Conservation (phyloP, 768 basidiomycete genomes). For the Dioszegia hungarica region DNA sequence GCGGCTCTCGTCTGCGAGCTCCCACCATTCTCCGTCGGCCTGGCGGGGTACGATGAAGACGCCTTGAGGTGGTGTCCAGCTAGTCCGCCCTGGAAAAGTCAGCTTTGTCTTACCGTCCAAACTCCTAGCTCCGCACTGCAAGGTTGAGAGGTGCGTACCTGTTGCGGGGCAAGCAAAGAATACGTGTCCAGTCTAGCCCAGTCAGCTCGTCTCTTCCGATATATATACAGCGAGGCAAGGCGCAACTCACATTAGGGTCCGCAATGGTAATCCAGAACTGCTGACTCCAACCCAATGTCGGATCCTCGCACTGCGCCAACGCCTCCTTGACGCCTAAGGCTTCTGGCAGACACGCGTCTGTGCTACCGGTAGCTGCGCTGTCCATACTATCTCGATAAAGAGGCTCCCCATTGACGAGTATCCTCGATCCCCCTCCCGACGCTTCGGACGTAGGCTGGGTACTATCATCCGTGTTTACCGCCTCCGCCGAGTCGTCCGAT, state of each 20-base stretch:
- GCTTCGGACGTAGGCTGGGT: background rate
- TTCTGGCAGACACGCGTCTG: background rate
- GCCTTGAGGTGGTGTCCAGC: slow-evolving; percentile 87
- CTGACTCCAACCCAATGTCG: slow-evolving; percentile 37
- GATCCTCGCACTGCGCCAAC: slow-evolving; percentile 34
- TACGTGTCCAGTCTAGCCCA: slow-evolving; percentile 54
- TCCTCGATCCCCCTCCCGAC: background rate
- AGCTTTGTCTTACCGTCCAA: too few species aligned
- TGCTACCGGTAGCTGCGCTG: background rate
- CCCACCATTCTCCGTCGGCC: slow-evolving; percentile 92
- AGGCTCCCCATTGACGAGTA: background rate
- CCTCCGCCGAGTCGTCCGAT: too few species aligned
- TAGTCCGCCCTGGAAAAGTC: slow-evolving; percentile 69
- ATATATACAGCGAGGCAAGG: background rate
- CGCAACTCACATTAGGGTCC: slow-evolving; percentile 70
- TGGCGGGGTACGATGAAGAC: slow-evolving; percentile 82
- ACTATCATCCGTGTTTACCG: too few species aligned
- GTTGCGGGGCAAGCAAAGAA: slow-evolving; percentile 86
- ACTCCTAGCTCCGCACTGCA: too few species aligned
- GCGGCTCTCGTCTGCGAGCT: slow-evolving; percentile 75
- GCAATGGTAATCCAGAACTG: slow-evolving; percentile 86
- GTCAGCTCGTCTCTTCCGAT: slow-evolving; percentile 3
- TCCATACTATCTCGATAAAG: background rate
- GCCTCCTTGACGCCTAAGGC: slow-evolving; percentile 32
- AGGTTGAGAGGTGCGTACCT: slow-evolving; percentile 9